Evolutionary conservation across 164 flowering plant genomes (phyloP), one percentile per base, ranked within the genome.

Genomic region (Cinnamomum chago): DNA sequence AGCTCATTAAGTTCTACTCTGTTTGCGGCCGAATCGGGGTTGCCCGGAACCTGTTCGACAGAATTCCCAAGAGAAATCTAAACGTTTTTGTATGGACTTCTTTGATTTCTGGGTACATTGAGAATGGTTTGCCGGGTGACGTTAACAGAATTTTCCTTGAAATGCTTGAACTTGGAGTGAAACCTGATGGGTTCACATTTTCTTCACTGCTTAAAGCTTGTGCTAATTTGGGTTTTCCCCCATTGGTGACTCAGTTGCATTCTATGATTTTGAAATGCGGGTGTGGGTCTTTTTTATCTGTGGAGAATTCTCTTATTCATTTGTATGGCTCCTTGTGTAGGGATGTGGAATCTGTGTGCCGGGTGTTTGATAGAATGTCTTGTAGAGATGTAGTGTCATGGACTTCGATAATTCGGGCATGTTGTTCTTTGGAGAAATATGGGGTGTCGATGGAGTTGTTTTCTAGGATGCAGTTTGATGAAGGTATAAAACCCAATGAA

Each of bases 81-180:
- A 94, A 89, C 84, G 89, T 86, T 1, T 80, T 91, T 5, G 84
- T 93, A 9, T 93, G 98, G 95, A 85, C 90, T 51, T 90, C 90
- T 10, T 86, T 93, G 91, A 77, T 91, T 4, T 82, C 92, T 1
- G 92, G 90, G 15, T 93, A 85, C 72, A 67, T 85, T 75, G 81
- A 76, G 5, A 81, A 60, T 2, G 90, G 89, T 5, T 78, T 79
- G 22, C 84, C 86, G 11, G 47, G 50, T 28, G 58, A 80, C 1
- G 76, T 93, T 40, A 65, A 91, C 35, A 2, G 55, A 23, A 40
- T 68, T n/a, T 68, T 68, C 28, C 22, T 10, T 47, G 71, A 68
- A 47, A 68, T 68, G 71, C 28, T 68, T 40, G 58, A n/a, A 68
- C 18, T 50, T 10, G 71, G 71, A 6, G 71, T 68, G 15, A 68